Conservation (phyloP, 2,329 filamentous ascomycete genomes). For the Neopestalotiopsis sp. region DNA sequence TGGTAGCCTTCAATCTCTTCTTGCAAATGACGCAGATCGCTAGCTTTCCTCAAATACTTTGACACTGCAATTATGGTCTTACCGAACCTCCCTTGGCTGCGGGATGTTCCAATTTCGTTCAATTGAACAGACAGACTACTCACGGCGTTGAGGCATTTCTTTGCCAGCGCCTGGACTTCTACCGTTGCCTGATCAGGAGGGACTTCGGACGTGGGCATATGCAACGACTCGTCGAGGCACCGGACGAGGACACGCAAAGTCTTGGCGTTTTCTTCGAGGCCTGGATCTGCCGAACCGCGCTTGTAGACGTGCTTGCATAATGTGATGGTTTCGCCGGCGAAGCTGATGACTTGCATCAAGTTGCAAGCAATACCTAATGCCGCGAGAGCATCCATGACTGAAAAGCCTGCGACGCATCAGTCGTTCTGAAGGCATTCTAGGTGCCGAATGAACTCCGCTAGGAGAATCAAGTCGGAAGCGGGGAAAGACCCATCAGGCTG, state of each 20-base stretch:
- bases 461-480: too few species aligned
- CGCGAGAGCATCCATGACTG: background rate
- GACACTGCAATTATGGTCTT: too few species aligned
- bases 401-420: too few species aligned
- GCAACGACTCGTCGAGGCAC: background rate
- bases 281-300: background rate
- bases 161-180: background rate
- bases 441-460: too few species aligned
- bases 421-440: too few species aligned
- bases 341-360: conserved; percentile 6
- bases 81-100: too few species aligned
- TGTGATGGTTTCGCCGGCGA: background rate
- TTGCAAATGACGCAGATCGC: too few species aligned
- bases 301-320: background rate
- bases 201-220: background rate
- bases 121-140: too few species aligned
- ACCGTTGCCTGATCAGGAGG: background rate
- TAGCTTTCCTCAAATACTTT: too few species aligned
- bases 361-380: background rate
- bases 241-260: background rate
- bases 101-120: too few species aligned
- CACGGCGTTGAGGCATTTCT: background rate
- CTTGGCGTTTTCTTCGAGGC: background rate
- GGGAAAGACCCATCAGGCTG: too few species aligned
- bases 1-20: too few species aligned